Conservation (phyloP, 225 moss, liverwort and hornwort species). For the Antitrichia curtipendula region DNA sequence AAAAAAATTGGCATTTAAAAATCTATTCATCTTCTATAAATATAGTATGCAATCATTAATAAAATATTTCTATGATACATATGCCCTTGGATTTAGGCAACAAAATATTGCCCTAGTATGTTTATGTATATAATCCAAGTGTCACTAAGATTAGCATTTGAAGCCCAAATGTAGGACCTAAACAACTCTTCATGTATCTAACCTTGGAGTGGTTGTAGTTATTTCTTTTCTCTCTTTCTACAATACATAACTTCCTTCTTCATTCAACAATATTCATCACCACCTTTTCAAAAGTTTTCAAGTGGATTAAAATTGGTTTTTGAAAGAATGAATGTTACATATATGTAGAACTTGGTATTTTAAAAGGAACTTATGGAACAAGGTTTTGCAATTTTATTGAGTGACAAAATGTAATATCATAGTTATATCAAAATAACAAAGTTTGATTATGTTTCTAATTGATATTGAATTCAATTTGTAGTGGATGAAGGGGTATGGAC, state of each 20-base stretch:
- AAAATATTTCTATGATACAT: not conserved
- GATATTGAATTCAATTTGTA: not conserved
- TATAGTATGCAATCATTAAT: not conserved
- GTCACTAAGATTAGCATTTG: fast-evolving
- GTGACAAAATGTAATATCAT: not conserved
- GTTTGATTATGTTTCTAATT: not conserved
- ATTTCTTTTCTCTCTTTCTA: not conserved
- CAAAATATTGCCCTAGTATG: fast-evolving
- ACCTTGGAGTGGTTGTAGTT: not conserved
- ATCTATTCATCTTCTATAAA: not conserved
- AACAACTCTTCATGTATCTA: fast-evolving
- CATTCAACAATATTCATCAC: not conserved
- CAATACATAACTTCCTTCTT: not conserved
- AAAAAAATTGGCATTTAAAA: fast-evolving
- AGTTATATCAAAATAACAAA: not conserved
- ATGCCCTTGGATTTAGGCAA: not conserved
- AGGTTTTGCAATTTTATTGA: too few species aligned
- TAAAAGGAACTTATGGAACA: not conserved
- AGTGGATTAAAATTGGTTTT: not conserved
- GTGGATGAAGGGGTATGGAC: not conserved
- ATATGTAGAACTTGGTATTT: not conserved
- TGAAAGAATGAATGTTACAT: not conserved
- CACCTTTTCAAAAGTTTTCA: not conserved
- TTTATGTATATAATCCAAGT: fast-evolving
- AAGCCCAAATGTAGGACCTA: not conserved